A percentile compares a stretch with the other conserved stretches of the same genome.
These are phyloP conservation scores for Pseudogymnoascus verrucosus DNA, from an alignment of 2,329 filamentous ascomycete genomes.

Conservation along the genomic window DNA sequence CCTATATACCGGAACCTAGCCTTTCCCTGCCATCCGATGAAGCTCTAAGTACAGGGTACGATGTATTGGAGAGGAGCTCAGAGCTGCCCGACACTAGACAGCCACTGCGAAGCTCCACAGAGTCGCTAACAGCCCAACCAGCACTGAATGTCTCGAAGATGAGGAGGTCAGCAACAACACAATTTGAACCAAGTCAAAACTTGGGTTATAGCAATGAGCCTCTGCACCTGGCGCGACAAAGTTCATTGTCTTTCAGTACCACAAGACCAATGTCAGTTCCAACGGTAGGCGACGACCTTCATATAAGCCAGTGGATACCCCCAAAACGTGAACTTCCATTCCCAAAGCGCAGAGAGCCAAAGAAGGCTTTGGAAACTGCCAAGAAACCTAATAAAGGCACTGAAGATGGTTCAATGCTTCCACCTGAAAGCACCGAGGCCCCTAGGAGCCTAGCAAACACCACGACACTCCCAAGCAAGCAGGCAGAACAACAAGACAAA, in stretches of 20 bases:
- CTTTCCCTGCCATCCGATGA: neutral
- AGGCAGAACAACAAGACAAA: neutral
- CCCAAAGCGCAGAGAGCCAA: constrained; percentile 11
- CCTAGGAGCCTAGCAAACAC: neutral
- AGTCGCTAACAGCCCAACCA: neutral
- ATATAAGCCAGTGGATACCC: constrained; percentile 16
- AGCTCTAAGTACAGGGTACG: neutral
- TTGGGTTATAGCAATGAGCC: neutral
- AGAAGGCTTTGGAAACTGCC: neutral
- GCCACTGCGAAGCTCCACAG: neutral
- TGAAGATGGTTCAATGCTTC: neutral
- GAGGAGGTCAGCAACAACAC: neutral
- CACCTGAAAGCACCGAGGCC: neutral
- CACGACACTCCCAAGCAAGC: constrained; percentile 13
- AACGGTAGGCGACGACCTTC: constrained; percentile 6
- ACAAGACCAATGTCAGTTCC: constrained; percentile 15
- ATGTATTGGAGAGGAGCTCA: neutral
- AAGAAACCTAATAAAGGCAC: neutral
- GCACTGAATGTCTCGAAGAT: neutral
- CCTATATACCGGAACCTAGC: neutral
- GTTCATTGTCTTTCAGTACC: neutral
- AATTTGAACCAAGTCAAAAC: neutral
- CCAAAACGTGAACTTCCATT: constrained; percentile 25
- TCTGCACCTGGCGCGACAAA: neutral
- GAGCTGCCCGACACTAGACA: neutral